Conservation (phyloP, 1,284 basidiomycete species). For the Taiwanofungus camphoratus region DNA sequence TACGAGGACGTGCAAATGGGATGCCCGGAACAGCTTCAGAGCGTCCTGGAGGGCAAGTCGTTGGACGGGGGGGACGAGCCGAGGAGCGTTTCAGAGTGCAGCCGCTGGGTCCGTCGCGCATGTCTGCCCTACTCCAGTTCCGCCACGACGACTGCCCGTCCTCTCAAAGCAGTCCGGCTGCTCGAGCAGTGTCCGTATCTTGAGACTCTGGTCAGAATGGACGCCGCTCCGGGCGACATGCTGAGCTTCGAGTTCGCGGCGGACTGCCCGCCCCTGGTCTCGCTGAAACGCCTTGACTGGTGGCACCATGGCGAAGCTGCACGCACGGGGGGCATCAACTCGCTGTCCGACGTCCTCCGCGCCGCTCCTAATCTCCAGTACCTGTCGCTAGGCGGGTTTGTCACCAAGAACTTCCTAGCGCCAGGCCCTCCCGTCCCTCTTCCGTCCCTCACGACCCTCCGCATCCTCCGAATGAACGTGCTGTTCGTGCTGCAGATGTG, state of each 20-base stretch:
- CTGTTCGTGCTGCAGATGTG: slow-evolving; percentile 43
- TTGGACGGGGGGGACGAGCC: slow-evolving; percentile 18
- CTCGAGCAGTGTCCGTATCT: slow-evolving; percentile 45
- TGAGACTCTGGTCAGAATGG: slow-evolving; percentile 51
- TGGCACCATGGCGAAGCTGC: slow-evolving; percentile 57
- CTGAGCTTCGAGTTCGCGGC: slow-evolving; percentile 52
- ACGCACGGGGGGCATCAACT: slow-evolving; percentile 61
- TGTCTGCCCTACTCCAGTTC: slow-evolving; percentile 54
- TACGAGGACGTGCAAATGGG: slow-evolving; percentile 50
- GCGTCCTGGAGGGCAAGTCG: slow-evolving; percentile 22
- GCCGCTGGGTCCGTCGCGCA: slow-evolving; percentile 46
- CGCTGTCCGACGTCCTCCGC: slow-evolving; percentile 44
- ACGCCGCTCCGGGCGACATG: slow-evolving; percentile 15
- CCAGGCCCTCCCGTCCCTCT: slow-evolving; percentile 24
- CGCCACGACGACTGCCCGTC: slow-evolving; percentile 31
- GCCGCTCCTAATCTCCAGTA: slow-evolving; percentile 50
- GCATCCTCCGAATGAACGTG: slow-evolving; percentile 44
- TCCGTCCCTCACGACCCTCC: slow-evolving; percentile 45
- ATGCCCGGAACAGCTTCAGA: slow-evolving; percentile 24
- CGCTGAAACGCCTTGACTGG: slow-evolving; percentile 63
- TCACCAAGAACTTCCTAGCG: slow-evolving; percentile 26
- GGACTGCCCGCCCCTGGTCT: slow-evolving; percentile 37
- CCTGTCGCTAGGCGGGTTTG: slow-evolving; percentile 50
- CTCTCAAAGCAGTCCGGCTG: slow-evolving; percentile 32
- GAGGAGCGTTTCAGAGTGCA: slow-evolving; percentile 21